Evolutionary conservation across 2,329 filamentous ascomycete genomes (phyloP), one percentile per base, ranked within the genome.

Genomic region (Diaporthe ilicicola): DNA sequence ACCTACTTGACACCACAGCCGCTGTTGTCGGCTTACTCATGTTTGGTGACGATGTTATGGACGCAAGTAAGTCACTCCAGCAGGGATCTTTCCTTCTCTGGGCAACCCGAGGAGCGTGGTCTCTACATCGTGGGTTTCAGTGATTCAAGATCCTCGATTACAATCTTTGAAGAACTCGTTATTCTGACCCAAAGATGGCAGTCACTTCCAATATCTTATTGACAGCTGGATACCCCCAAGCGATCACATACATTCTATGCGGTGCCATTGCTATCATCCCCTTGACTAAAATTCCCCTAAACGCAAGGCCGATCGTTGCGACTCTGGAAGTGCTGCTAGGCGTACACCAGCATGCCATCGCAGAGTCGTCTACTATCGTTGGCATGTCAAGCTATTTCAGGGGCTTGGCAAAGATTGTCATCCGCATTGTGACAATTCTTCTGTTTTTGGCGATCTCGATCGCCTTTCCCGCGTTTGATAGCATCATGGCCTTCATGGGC

Each of bases 221-320:
- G 66, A 92, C 90, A 1, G 81, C 87, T 7, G 92, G 91, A 67
- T 98, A 97, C 78, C 94, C 95, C 0, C 83, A 88, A 15, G 86
- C 84, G 1, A 81, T 97, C 50, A 94, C 91, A n/a, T 82, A 95
- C 56, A 85, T 95, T 75, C 92, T 98, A 80, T 94, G 94, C 74
- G 85, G 93, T 73, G 95, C 95, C 80, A 93, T 98, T 75, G 92
- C 92, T 77, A 94, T 98, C 78, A 97, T 98, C 74, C 96, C 95
- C 0, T 84, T 99, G 65, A 98, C 95, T 44, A 99, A 99, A 82
- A 91, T 98, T n/a, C 94, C 95, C 0, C 85, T 98, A 44, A 97
- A 95, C 79, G 92, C 93, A 10, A 92, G 95, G 2, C 96, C 95
- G 13, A 95, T 98, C 75, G 89, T 97, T 74, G 91, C 91, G 39